These are phyloP conservation scores for Picochlorum sp. DNA, from an alignment of 139 green algal genomes.

Conservation along the genomic window DNA sequence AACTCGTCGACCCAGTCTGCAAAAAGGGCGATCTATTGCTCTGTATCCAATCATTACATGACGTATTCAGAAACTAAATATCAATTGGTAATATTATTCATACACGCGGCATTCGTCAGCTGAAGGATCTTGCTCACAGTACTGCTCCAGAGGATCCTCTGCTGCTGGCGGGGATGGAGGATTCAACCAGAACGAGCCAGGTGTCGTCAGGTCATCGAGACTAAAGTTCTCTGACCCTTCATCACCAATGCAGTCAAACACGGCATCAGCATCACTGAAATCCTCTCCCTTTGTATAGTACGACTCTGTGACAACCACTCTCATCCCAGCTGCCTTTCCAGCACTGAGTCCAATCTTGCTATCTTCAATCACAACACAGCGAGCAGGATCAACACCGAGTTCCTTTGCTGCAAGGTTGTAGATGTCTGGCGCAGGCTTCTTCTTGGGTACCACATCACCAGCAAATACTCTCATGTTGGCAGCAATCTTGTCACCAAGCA, in stretches of 20 bases:
- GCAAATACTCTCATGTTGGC: constrained; percentile 81
- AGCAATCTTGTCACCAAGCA: constrained; percentile 58
- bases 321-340: constrained; percentile 92
- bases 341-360: constrained; percentile 80
- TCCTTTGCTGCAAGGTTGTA: constrained; percentile 84
- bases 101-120: not conserved
- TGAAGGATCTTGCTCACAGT: not conserved
- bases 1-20: too few species aligned
- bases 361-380: constrained; percentile 94
- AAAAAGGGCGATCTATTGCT: too few species aligned
- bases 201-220: constrained; percentile 54
- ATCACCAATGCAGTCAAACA: constrained; percentile 83
- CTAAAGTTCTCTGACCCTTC: constrained; percentile 61
- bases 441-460: constrained; percentile 77
- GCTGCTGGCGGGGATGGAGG: constrained; percentile 34
- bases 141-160: not conserved
- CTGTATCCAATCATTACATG: too few species aligned
- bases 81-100: not conserved
- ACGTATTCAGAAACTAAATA: too few species aligned
- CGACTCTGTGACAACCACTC: constrained; percentile 65
- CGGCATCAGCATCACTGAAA: constrained; percentile 48
- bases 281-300: constrained; percentile 58
- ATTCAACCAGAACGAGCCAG: constrained; percentile 45
- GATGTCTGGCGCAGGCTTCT: constrained; percentile 95
- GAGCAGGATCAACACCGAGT: constrained; percentile 57